Evolutionary conservation across 495 filamentous ascomycete genomes (phyloP).

Genomic region (Mycothermus thermophilus): DNA sequence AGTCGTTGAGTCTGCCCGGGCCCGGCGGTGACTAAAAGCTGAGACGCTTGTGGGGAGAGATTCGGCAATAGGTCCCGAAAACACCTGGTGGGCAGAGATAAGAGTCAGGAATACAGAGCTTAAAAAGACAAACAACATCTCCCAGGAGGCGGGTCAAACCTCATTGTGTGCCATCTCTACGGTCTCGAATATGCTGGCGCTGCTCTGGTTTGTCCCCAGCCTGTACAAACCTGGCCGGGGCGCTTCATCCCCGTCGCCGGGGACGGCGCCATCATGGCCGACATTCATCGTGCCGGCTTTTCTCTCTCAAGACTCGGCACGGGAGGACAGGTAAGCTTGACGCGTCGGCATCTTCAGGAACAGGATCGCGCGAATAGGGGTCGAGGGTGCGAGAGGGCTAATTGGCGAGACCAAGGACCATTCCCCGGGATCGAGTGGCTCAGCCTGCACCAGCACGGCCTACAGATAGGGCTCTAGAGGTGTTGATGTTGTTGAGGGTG

Average conservation of each 20-base stretch:
- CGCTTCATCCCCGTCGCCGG: slow-evolving; percentile 2
- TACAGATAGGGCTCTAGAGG: too few species aligned
- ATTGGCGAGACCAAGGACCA: too few species aligned
- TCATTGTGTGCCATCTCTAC: slow-evolving; percentile 99
- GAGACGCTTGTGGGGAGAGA: slow-evolving; percentile 83
- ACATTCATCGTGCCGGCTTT: slow-evolving; percentile 17
- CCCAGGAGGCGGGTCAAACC: slow-evolving; percentile 31
- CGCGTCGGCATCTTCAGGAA: slow-evolving; percentile 5
- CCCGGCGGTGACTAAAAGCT: slow-evolving; percentile 69
- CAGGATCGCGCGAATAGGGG: not conserved
- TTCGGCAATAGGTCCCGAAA: slow-evolving; percentile 85
- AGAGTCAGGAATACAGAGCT: slow-evolving; percentile 9
- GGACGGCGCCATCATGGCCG: slow-evolving; percentile 9
- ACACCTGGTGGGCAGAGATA: slow-evolving; percentile 50
- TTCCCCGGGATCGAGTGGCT: too few species aligned
- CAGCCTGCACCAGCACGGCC: too few species aligned
- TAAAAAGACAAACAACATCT: not conserved
- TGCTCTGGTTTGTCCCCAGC: slow-evolving; percentile 65
- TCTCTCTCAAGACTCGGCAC: slow-evolving; percentile 1
- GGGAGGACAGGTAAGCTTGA: not conserved
- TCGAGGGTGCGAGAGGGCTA: too few species aligned
- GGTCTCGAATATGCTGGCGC: slow-evolving; percentile 72
- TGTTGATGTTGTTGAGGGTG: too few species aligned
- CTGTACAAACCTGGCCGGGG: slow-evolving; percentile 31
- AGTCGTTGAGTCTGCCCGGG: slow-evolving; percentile 66